phyloP scores from a whole-genome alignment of 805 yeast genomes.

The Teunomyces tritomae region DNA sequence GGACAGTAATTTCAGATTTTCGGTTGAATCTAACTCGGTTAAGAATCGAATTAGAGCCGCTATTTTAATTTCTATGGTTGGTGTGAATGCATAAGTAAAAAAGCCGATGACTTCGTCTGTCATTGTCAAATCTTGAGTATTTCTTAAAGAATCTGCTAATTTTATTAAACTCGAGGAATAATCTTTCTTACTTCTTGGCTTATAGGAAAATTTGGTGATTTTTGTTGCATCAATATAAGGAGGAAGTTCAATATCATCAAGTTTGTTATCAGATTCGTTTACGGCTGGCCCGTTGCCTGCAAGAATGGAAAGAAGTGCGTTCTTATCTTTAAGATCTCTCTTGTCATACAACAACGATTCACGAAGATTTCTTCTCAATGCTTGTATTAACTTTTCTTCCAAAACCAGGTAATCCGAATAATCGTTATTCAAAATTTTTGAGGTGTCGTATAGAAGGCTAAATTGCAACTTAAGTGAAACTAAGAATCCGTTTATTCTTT shows the following conservation, averaged over 20 bases:
- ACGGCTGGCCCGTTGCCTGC: constrained; percentile 1
- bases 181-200: constrained; percentile 3
- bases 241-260: constrained; percentile 38
- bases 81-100: constrained; percentile 17
- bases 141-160: constrained; percentile 12
- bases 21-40: not conserved
- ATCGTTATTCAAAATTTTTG: not conserved
- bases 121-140: not conserved
- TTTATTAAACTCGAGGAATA: constrained; percentile 15
- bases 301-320: constrained; percentile 11
- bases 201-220: constrained; percentile 15
- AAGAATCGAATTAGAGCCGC: constrained; percentile 4
- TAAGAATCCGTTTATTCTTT: constrained; percentile 24
- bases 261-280: constrained; percentile 15
- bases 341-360: constrained; percentile 11
- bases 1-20: constrained; percentile 2
- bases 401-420: not conserved
- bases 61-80: constrained; percentile 19
- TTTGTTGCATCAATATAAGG: constrained; percentile 33
- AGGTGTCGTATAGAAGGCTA: constrained; percentile 16
- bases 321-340: constrained; percentile 5
- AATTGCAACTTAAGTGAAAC: constrained; percentile 32
- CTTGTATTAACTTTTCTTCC: constrained; percentile 9
- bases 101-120: constrained; percentile 5
- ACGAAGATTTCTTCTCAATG: constrained; percentile 15